These are phyloP conservation scores for Yarrowia bubula DNA, from an alignment of 805 yeast species.

Conservation along the genomic window DNA sequence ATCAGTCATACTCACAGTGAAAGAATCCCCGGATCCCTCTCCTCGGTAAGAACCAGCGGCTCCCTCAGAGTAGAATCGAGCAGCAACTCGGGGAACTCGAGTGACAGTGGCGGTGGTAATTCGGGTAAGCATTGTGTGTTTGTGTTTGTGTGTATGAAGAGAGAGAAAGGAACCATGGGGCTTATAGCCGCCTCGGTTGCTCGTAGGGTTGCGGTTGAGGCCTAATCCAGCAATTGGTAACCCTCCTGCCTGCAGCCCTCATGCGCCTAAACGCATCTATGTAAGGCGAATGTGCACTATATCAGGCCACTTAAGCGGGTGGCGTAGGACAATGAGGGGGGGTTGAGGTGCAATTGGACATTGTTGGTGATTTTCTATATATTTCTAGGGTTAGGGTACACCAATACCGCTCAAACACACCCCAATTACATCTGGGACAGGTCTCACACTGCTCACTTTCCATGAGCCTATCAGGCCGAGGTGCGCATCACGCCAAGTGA, in stretches of 20 bases:
- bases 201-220: neutral
- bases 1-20: constrained; percentile 48
- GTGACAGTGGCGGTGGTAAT: constrained; percentile 28
- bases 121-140: constrained; percentile 28
- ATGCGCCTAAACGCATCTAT: constrained; percentile 1
- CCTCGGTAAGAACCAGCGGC: constrained; percentile 60
- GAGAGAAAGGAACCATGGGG: neutral
- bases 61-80: constrained; percentile 53
- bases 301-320: constrained; percentile 2
- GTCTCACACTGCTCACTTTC: neutral
- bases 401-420: too few relatives aligned
- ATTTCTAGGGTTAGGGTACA: neutral
- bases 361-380: too few relatives aligned
- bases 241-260: neutral
- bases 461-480: constrained; percentile 10
- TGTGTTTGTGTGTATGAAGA: neutral
- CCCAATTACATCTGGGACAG: neutral
- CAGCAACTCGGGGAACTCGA: constrained; percentile 31
- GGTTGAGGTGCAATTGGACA: neutral
- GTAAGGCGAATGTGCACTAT: neutral
- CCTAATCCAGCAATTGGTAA: neutral
- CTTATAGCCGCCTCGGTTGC: constrained; percentile 27
- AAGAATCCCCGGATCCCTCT: constrained; percentile 55
- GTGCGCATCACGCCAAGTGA: constrained; percentile 16
- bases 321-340: neutral